Evolutionary conservation across 2,329 filamentous ascomycete species (phyloP), one percentile per base, ranked within the genome.

Genomic region (Salinomyces thailandicus): DNA sequence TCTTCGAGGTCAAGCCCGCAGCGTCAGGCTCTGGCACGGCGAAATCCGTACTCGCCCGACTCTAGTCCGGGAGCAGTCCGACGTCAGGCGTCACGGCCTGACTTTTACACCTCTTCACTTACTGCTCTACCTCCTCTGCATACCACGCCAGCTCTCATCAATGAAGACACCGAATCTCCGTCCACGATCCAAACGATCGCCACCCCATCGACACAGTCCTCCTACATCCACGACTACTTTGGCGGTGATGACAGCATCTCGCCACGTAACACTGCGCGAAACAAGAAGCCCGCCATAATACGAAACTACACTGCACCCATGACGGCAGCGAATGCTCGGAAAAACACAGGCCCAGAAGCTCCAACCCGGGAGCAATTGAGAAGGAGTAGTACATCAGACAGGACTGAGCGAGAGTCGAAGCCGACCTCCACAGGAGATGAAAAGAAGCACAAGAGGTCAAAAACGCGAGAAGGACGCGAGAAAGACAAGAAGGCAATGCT

Each of bases 401-500:
- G 13, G 22, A 28, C 30, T 6, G 42, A 34, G 16, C 22, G 32
- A 13, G 31, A 16, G 11, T 30, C 27, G 11, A 30, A 14, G 15
- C 27, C 11, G 27, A 8, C 14, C 15, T 13, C 27, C 11, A 14
- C 11, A 12, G 27, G 27, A 30, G 15, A 16, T 16, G 11, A 26
- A n/a, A 38, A 31, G 27, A 19, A 35, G 12, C 35, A 38, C 18
- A 33, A 33, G 19, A 12, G 39, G 9, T 45, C 50, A 24, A 36
- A 60, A 42, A 57, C 56, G 5, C 56, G 60, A 33, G 66, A 68
- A 44, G 57, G 58, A 41, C 55, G 61, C 34, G 67, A 69, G 41
- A 66, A 62, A 48, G 67, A 70, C 49, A 70, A 96, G 58, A 96
- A 95, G 66, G 83, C 80, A 8, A 96, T 96, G 87, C 72, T 98